A percentile compares a stretch with the other conserved stretches of the same genome.
These are phyloP conservation scores for Nakazawaea peltata DNA, from an alignment of 805 yeast genomes.

Conservation along the genomic window DNA sequence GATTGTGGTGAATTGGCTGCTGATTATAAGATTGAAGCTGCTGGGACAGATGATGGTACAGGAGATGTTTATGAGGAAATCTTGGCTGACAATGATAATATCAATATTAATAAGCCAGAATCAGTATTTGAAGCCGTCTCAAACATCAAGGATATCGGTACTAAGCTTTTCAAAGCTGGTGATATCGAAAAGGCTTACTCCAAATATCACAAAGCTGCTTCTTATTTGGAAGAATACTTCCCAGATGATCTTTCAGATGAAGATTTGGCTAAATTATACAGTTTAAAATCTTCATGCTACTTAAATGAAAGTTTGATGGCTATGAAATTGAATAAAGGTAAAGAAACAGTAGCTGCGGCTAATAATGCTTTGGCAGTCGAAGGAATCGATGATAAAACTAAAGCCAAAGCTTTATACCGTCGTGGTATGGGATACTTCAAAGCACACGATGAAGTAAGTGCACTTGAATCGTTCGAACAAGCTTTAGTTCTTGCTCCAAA, in stretches of 20 bases:
- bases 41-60: constrained; percentile 60
- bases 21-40: constrained; percentile 39
- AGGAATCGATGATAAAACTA: constrained; percentile 51
- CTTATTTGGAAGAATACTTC: constrained; percentile 62
- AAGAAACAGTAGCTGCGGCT: constrained; percentile 50
- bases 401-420: constrained; percentile 82
- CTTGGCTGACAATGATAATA: constrained; percentile 63
- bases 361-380: constrained; percentile 59
- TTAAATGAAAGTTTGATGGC: constrained; percentile 73
- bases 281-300: constrained; percentile 53
- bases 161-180: constrained; percentile 61
- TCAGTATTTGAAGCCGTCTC: constrained; percentile 61
- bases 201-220: constrained; percentile 69
- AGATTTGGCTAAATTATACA: constrained; percentile 38
- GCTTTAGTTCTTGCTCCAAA: constrained; percentile 60
- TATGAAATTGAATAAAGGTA: constrained; percentile 50
- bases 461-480: constrained; percentile 53
- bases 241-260: constrained; percentile 61
- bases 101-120: constrained; percentile 52
- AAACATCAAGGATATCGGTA: constrained; percentile 69
- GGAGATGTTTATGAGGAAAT: constrained; percentile 79
- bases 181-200: constrained; percentile 46
- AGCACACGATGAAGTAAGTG: constrained; percentile 61
- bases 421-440: constrained; percentile 68
- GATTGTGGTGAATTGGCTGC: constrained; percentile 73